Evolutionary conservation across 441 rosid species (phyloP).

Genomic region (Macaranga tanarius): DNA sequence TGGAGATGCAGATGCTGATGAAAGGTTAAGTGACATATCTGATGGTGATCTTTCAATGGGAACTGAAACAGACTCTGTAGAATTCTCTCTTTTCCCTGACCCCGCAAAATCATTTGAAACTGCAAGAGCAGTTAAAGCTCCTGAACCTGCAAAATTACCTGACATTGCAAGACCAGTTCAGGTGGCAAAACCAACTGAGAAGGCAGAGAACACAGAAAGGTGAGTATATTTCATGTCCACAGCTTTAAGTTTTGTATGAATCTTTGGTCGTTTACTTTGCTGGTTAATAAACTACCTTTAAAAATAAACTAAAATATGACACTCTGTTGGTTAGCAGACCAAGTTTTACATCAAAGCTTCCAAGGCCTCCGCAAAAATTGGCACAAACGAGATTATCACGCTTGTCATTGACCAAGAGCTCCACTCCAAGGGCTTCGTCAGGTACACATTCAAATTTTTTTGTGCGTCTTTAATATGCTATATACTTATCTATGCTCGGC

Average conservation of each 20-base stretch:
- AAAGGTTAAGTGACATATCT: slow-evolving; percentile 93
- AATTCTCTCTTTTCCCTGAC: slow-evolving; percentile 80
- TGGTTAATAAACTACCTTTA: neutral
- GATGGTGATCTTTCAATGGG: slow-evolving; percentile 92
- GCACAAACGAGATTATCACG: slow-evolving; percentile 52
- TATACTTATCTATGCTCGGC: too few species aligned
- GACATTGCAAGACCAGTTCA: slow-evolving; percentile 15
- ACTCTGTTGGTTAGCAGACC: slow-evolving; percentile 35
- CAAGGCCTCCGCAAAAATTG: slow-evolving; percentile 49
- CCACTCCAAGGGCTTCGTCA: slow-evolving; percentile 51
- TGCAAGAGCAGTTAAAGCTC: slow-evolving; percentile 14
- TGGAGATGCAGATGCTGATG: slow-evolving; percentile 73
- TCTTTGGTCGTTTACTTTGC: neutral
- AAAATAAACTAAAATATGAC: slow-evolving; percentile 2
- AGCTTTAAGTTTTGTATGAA: neutral
- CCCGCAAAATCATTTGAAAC: slow-evolving; percentile 36
- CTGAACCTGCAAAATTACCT: slow-evolving; percentile 45
- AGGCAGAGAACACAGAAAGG: slow-evolving; percentile 46
- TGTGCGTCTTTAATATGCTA: neutral
- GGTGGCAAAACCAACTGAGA: slow-evolving; percentile 26
- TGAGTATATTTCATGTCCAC: slow-evolving; percentile 33
- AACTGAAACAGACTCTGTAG: slow-evolving; percentile 86
- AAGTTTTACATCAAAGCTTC: slow-evolving; percentile 51
- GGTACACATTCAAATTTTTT: slow-evolving; percentile 36
- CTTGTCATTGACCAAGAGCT: slow-evolving; percentile 46